Evolutionary conservation across 2,329 filamentous ascomycete species (phyloP).

Genomic region (Fusarium devonianum): DNA sequence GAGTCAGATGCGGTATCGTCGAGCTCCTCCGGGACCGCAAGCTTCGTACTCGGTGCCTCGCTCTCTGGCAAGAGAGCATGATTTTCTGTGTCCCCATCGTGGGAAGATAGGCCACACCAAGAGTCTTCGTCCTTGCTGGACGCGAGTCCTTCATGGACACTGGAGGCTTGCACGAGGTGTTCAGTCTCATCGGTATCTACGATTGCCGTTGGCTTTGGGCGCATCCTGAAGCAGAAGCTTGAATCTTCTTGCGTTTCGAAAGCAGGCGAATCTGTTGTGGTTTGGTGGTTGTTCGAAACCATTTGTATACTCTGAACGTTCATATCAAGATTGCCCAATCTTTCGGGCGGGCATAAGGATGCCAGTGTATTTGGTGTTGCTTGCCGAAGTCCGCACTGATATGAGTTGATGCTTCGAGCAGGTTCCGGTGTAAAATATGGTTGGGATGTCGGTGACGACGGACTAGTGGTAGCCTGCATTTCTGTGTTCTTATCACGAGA

Average conservation of each 20-base stretch:
- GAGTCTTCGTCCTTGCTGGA: slow-evolving; percentile 9
- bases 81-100: slow-evolving; percentile 4
- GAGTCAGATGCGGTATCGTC: not conserved
- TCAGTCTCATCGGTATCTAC: not conserved
- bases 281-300: not conserved
- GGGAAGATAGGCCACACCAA: slow-evolving; percentile 34
- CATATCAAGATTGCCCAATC: not conserved
- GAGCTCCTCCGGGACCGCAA: not conserved
- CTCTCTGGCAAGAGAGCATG: slow-evolving; percentile 1
- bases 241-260: slow-evolving; percentile 45
- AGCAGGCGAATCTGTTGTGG: not conserved
- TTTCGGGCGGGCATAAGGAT: not conserved
- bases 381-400: slow-evolving; percentile 11
- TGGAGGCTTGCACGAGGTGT: not conserved
- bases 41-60: not conserved
- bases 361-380: slow-evolving; percentile 14
- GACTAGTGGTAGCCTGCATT: slow-evolving; percentile 34
- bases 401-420: slow-evolving; percentile 2
- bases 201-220: slow-evolving; percentile 4
- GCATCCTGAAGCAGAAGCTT: slow-evolving; percentile 46
- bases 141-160: not conserved
- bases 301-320: not conserved
- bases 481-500: slow-evolving; percentile 15
- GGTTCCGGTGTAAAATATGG: slow-evolving; percentile 16
- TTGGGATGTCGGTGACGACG: slow-evolving; percentile 42